A percentile compares a stretch with the other conserved stretches of the same genome.
phyloP scores from a whole-genome alignment of 495 filamentous ascomycete species.

The Neurospora sp. region DNA sequence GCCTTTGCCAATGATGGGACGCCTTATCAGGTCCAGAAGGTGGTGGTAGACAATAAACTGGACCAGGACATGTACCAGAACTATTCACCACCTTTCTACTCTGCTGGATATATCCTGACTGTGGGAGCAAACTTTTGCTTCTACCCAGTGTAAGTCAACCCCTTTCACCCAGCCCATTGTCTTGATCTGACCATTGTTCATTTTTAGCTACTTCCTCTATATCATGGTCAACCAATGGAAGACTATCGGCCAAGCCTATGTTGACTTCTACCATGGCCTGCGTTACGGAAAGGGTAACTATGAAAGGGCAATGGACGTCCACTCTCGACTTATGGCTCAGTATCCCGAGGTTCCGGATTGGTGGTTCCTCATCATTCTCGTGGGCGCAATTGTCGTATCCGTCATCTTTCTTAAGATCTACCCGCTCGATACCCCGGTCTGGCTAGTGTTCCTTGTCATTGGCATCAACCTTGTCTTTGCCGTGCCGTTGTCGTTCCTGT shows the following conservation, averaged over 20 bases:
- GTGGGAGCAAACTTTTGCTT: slow-evolving; percentile 52
- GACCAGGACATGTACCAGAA: slow-evolving; percentile 38
- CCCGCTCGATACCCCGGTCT: slow-evolving; percentile 25
- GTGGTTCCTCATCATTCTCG: slow-evolving; percentile 45
- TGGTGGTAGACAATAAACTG: slow-evolving; percentile 41
- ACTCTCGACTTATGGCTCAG: slow-evolving; percentile 46
- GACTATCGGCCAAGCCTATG: slow-evolving; percentile 18
- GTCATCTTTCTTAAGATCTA: slow-evolving; percentile 43
- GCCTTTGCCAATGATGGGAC: slow-evolving; percentile 48
- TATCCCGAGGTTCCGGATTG: slow-evolving; percentile 51
- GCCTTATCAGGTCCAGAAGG: slow-evolving; percentile 41
- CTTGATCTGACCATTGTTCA: background rate
- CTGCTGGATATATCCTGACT: slow-evolving; percentile 47
- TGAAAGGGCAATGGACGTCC: slow-evolving; percentile 47
- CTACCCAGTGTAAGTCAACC: slow-evolving; percentile 28
- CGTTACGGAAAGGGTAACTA: slow-evolving; percentile 36
- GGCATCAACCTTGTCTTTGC: slow-evolving; percentile 28
- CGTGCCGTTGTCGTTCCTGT: slow-evolving; percentile 27
- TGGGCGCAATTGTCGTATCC: slow-evolving; percentile 39
- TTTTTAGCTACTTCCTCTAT: slow-evolving; percentile 36
- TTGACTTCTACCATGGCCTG: slow-evolving; percentile 35
- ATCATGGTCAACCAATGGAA: slow-evolving; percentile 45
- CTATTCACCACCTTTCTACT: slow-evolving; percentile 53
- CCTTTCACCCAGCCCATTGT: background rate
- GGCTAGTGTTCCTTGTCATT: slow-evolving; percentile 26